Evolutionary conservation across 2,329 filamentous ascomycete species (phyloP), one percentile per base, ranked within the genome.

Genomic region (Acephala macrosclerotiorum): DNA sequence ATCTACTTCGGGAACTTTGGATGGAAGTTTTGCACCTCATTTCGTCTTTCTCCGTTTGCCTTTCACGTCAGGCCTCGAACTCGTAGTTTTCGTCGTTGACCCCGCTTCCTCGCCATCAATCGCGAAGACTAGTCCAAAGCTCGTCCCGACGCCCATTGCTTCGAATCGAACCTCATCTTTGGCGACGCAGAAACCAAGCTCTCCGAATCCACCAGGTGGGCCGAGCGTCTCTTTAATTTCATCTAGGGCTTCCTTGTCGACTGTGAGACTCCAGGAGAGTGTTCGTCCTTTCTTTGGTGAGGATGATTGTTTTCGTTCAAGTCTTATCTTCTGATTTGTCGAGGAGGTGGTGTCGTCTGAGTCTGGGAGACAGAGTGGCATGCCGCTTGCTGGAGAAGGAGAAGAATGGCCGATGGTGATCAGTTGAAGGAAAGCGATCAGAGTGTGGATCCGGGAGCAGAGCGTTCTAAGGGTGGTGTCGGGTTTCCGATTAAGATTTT

Each of bases 191-290:
- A 70, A 70, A 0, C 68, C 68, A 20, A 70, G 40, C 22, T 70
- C 68, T 8, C 68, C 68, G 49, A 70, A 70, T 0, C 68, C 68
- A 8, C 68, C 68, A 14, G 68, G 62, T 3, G 68, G 68, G 16
- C 68, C 68, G 12, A 70, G 49, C 16, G 60, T 66, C 20, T 68
- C 64, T 40, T 68, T 70, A 64, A 70, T 70, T 25, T 68, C 68
- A 38, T 68, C 60, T n/a, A 70, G 12, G 0, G 68, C 64, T 4
- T 64, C 60, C 16, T 49, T 59, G 36, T 66, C 66, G 45, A 70
- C 45, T 6, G 60, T 57, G 6, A 70, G 56, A 5, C 58, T 69
- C 68, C 68, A 70, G 22, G 58, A 58, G 11, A 70, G 59, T 3
- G 33, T 58, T 47, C 61, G 60, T 7, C 66, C 59, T 38, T 64